phyloP scores from a whole-genome alignment of 2,329 filamentous ascomycete species.

The Whalleya microplaca region DNA sequence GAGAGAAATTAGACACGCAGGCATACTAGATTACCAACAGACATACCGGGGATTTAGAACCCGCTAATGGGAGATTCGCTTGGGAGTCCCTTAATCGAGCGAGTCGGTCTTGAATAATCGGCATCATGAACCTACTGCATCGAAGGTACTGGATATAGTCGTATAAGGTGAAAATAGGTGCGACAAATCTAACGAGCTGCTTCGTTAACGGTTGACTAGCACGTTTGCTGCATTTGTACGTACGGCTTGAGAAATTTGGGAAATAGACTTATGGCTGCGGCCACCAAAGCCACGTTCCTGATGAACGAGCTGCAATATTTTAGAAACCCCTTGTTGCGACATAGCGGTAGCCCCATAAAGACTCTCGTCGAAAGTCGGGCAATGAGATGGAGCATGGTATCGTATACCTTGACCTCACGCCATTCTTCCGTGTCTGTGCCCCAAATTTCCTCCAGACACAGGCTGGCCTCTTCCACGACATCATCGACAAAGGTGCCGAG shows the following conservation, averaged over 20 bases:
- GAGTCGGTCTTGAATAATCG: constrained; percentile 39
- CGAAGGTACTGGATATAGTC: constrained; percentile 38
- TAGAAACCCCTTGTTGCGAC: constrained; percentile 32
- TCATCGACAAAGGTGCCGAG: constrained; percentile 33
- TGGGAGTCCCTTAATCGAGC: constrained; percentile 14
- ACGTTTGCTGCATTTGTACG: constrained; percentile 22
- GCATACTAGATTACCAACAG: neutral
- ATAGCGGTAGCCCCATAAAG: constrained; percentile 37
- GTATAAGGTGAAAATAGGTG: constrained; percentile 35
- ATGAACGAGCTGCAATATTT: constrained; percentile 38
- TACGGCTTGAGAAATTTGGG: constrained; percentile 38
- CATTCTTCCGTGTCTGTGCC: constrained; percentile 34
- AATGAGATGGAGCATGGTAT: constrained; percentile 36
- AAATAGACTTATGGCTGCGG: constrained; percentile 35
- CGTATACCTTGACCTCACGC: constrained; percentile 40
- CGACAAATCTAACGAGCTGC: constrained; percentile 30
- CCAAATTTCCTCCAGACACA: constrained; percentile 35
- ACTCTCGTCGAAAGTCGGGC: constrained; percentile 38
- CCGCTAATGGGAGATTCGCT: constrained; percentile 27
- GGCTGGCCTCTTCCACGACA: constrained; percentile 38
- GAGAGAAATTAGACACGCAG: neutral
- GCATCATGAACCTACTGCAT: constrained; percentile 37
- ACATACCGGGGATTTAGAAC: constrained; percentile 25
- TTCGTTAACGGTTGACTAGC: neutral
- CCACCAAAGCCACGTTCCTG: constrained; percentile 36